Base-by-base conservation (phyloP, 352 stramenopile genomes). In the Globisporangium rhizosaccharum region DNA sequence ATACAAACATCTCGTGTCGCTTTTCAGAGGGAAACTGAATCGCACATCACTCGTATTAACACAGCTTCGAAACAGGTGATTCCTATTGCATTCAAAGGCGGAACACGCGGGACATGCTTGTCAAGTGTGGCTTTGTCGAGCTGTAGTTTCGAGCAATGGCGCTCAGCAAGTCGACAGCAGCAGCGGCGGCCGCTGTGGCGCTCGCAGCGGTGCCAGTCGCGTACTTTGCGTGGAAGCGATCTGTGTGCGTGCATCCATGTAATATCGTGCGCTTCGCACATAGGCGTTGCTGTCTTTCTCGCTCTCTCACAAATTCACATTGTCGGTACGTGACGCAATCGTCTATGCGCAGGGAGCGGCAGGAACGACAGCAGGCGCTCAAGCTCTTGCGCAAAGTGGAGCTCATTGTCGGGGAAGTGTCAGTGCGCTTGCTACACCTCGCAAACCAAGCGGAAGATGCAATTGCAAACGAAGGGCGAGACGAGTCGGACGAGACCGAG, bases 351-450 rank as follows among this genome's bases (percentile, higher is more conserved):
- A 85, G 76, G 9, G 66, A 76, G 47, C 51, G 60, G 1, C 49
- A 61, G 6, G 69, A 87, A 46, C 76, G 73, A 17, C 60, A 67
- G 15, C 53, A 90, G 23, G 69, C 79, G 0, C 69, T 89, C 23
- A 85, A 88, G 55, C 69, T 93, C 28, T 65, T 94, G 62, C 66
- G 58, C 14, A 86, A 88, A 56, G 81, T 94, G 39, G 79, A 94
- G 36, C 63, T 82, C 4, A 84, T 94, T 62, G 77, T 85, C 1
- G 70, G 65, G 14, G 78, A 90, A 41, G 79, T 94, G 28, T 63
- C 67, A 1, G 71, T 87, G 42, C 82, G 84, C 2, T 58, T 94
- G 36, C 77, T 75, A 71, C 70, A 88, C 33, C 10, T 90, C 42
- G 75, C 88, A 56, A 85, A 71, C 15, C 74, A 92, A 62, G 69